These are phyloP conservation scores for Basipetospora sp. DNA, from an alignment of 2,329 filamentous ascomycete species.

Conservation along the genomic window DNA sequence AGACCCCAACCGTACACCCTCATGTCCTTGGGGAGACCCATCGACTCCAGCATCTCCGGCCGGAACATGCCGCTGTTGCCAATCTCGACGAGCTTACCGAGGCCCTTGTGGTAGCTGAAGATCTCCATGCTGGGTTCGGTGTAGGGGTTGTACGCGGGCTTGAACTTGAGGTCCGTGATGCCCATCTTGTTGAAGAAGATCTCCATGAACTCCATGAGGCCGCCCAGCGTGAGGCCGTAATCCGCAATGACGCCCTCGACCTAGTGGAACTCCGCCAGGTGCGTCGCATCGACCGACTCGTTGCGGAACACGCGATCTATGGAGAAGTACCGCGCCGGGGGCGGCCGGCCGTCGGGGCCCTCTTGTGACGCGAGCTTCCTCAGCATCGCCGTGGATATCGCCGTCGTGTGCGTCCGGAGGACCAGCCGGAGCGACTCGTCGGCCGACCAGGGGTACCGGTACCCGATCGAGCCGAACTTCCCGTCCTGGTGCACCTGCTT, in stretches of 20 bases:
- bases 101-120: constrained; percentile 81
- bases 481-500: constrained; percentile 76
- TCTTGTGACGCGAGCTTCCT: constrained; percentile 75
- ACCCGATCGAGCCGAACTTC: constrained; percentile 88
- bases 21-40: constrained; percentile 86
- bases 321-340: constrained; percentile 83
- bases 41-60: constrained; percentile 88
- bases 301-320: constrained; percentile 98
- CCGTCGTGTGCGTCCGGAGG: constrained; percentile 89
- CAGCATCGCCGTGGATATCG: constrained; percentile 79
- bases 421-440: constrained; percentile 79
- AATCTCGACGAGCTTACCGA: constrained; percentile 89
- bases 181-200: constrained; percentile 96
- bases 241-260: constrained; percentile 97
- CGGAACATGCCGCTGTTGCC: constrained; percentile 98
- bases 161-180: constrained; percentile 72
- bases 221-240: constrained; percentile 81
- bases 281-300: constrained; percentile 90
- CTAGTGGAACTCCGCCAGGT: constrained; percentile 96
- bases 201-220: constrained; percentile 83
- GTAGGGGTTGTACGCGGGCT: constrained; percentile 91
- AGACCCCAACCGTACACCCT: constrained; percentile 89
- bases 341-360: constrained; percentile 51
- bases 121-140: constrained; percentile 97
- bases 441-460: constrained; percentile 83